Evolutionary conservation across 192 early-diverging fungal species (phyloP), one percentile per base, ranked within the genome.

Genomic region (Podila epicladia): DNA sequence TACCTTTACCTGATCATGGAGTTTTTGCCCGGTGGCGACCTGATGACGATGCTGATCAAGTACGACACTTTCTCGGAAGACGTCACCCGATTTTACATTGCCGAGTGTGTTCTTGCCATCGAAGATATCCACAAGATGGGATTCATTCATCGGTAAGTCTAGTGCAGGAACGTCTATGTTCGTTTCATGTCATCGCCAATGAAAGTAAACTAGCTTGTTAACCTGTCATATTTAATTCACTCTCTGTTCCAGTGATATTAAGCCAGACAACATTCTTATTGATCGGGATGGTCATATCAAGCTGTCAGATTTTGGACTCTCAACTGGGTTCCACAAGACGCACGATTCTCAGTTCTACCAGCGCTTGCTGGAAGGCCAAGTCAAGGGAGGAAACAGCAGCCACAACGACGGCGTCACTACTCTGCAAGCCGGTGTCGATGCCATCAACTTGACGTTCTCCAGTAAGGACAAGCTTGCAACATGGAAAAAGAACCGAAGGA

Each of bases 1-100:
- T 96, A 95, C 77, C 89, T 99, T 33, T 99, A 99, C 82, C 85
- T 99, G 64, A 95, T 99, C 82, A 99, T 99, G 98, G 98, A 99
- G 88, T 99, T 98, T 65, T 84, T 97, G 70, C 97, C 98, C 1
- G 98, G 98, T 51, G 98, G 98, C 51, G 98, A 99, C 85, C 87
- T 99, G 88, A 99, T 99, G 97, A 97, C 96, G 12, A 96, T 98
- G 96, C 86, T 99, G 65, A 99, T 98, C 82, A 97, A 97, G 80
- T 97, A 97, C 82, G 97, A 99, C 82, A 95, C 91, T 11, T 99
- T 99, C 83, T 93, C 95, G 1, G 98, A 99, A 41, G 94, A 97
- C 68, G 96, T 99, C 26, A 98, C 97, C 11, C 94, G 96, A 37
- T 99, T 99, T 75, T 99, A 99, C 78, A 97, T 99, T 89, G 97